Evolutionary conservation across 495 filamentous ascomycete genomes (phyloP), one percentile per base, ranked within the genome.

Genomic region (Penicillium mononematosum): DNA sequence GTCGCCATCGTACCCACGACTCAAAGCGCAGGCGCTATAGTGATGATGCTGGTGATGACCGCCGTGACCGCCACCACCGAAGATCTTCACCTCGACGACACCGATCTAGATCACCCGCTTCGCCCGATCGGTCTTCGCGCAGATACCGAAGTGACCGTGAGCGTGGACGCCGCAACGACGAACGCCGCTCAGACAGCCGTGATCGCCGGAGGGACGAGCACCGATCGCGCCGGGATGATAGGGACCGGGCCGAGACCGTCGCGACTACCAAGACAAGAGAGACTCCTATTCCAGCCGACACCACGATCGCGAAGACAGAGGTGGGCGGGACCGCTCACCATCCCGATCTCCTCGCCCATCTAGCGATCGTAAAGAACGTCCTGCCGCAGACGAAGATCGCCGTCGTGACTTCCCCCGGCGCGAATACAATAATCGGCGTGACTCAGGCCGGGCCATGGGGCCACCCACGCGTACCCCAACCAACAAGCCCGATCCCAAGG

Each of bases 51-150:
- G 66, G 51, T 25, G 68, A 68, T 62, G 68, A 66, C 5, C 59
- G 67, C 62, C 51, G 70, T 46, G 56, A 66, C 44, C 66, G 64
- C 38, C 54, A 52, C 41, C 65, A 65, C 38, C 61, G 61, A 41
- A 52, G 64, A 42, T 64, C 59, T 16, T 65, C 53, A 1, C 61
- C 70, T 49, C 70, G 66, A 58, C 69, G 70, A 5, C 65, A 63
- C 49, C 64, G 73, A 17, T 75, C 70, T n/a, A 63, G 71, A 44
- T 78, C 76, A 1, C 75, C 70, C 25, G 45, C 45, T 39, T 65
- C 61, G 24, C 61, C 61, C 0, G 60, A 65, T 43, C 61, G 65
- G 48, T 70, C 69, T 10, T 64, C 66, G 32, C 59, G 62, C 32
- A 64, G 61, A 54, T 61, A 63, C 38, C 64, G 70, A 25, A 68